Evolutionary conservation across 805 yeast genomes (phyloP).

Genomic region (Pichia nakasei): DNA sequence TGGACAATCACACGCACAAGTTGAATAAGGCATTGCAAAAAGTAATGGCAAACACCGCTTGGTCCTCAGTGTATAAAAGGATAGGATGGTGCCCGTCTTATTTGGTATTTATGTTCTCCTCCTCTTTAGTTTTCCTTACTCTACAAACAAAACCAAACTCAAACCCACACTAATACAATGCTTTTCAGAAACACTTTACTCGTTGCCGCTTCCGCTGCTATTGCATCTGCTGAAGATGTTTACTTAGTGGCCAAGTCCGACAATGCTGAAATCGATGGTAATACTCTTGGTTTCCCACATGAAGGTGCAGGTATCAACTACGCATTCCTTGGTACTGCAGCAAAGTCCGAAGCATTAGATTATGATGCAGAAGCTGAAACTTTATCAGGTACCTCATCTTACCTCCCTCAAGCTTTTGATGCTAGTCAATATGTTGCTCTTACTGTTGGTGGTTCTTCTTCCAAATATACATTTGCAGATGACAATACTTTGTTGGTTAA

Average conservation of each 20-base stretch:
- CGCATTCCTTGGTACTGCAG: conserved; percentile 19
- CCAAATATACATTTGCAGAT: conserved; percentile 10
- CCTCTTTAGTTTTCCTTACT: not conserved
- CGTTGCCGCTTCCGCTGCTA: conserved; percentile 8
- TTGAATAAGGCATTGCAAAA: no score
- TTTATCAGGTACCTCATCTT: conserved; percentile 11
- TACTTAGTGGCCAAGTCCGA: conserved; percentile 22
- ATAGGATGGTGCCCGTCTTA: no score
- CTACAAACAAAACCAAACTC: not conserved
- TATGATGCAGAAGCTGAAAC: conserved; percentile 15
- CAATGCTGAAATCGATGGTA: conserved; percentile 22
- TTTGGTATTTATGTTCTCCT: no score
- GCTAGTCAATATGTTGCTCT: conserved; percentile 6
- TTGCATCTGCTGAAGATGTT: conserved; percentile 13
- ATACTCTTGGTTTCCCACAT: conserved; percentile 27
- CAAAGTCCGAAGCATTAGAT: not conserved
- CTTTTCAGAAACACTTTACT: conserved; percentile 3
- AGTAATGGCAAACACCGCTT: no score
- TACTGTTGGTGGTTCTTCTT: conserved; percentile 11
- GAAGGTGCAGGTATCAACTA: conserved; percentile 44
- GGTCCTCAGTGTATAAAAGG: no score
- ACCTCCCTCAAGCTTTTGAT: conserved; percentile 2
- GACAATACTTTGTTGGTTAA: conserved; percentile 23
- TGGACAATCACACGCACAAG: no score
- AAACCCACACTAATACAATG: conserved; percentile 4